A percentile compares a stretch with the other conserved stretches of the same genome.
phyloP scores from a whole-genome alignment of 1,139 yeast genomes.

The Suhomyces taliae region DNA sequence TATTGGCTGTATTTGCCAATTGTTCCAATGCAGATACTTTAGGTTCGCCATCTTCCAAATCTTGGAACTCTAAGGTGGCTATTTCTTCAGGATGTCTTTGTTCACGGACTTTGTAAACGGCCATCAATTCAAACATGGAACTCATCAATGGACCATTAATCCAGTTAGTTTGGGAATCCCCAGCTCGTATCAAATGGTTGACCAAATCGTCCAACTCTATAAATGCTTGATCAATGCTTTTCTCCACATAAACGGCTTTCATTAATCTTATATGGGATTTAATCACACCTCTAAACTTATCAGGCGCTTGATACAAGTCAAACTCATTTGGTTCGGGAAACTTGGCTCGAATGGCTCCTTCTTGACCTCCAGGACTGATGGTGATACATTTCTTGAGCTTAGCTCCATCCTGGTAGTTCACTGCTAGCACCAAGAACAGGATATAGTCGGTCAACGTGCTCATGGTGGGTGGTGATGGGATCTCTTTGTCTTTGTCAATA shows the following conservation, averaged over 20 bases:
- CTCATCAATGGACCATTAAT: conserved; percentile 58
- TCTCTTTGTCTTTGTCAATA: too few species aligned
- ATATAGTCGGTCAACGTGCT: conserved; percentile 21
- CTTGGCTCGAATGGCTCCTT: conserved; percentile 28
- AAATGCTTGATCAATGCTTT: conserved; percentile 42
- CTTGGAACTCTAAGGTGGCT: conserved; percentile 13
- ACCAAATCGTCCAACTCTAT: conserved; percentile 43
- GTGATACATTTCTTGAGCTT: conserved; percentile 29
- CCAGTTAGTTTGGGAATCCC: conserved; percentile 68
- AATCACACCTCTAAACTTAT: conserved; percentile 36
- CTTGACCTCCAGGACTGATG: conserved; percentile 34
- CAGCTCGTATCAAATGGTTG: conserved; percentile 54
- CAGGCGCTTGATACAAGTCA: conserved; percentile 39
- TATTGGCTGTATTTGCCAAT: conserved; percentile 68
- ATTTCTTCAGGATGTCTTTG: conserved; percentile 32
- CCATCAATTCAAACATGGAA: conserved; percentile 56
- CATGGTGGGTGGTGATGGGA: not conserved
- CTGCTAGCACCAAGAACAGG: conserved; percentile 19
- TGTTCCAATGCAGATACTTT: conserved; percentile 39
- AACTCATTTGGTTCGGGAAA: conserved; percentile 40
- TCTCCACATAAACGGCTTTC: conserved; percentile 37
- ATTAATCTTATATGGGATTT: conserved; percentile 36
- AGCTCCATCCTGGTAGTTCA: conserved; percentile 21
- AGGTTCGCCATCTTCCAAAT: conserved; percentile 11
- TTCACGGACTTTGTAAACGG: conserved; percentile 41